Conservation (phyloP, 805 yeast genomes). For the Cyberlindnera amylophila region DNA sequence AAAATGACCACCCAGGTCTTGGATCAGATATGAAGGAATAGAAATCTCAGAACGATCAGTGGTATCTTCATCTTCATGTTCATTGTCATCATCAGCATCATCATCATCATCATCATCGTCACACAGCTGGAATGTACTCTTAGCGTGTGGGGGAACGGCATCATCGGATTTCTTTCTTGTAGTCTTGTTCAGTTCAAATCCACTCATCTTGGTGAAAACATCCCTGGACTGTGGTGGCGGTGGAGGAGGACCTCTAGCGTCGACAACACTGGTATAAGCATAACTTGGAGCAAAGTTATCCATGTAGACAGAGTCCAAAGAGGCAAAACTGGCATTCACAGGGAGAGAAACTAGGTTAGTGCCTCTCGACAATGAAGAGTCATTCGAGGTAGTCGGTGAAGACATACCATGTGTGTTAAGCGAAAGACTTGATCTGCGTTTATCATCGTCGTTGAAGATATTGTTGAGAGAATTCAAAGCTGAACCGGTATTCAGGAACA, state of each 20-base stretch:
- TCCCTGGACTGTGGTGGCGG: neutral
- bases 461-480: conserved; percentile 26
- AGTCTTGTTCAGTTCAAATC: conserved; percentile 18
- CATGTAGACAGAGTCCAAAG: conserved; percentile 65
- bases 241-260: conserved; percentile 17
- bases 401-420: conserved; percentile 4
- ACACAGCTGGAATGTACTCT: conserved; percentile 10
- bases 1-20: conserved; percentile 8
- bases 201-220: conserved; percentile 18
- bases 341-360: conserved; percentile 66
- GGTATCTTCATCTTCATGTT: conserved; percentile 7
- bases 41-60: conserved; percentile 15
- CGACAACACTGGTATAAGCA: conserved; percentile 14
- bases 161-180: conserved; percentile 15
- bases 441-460: conserved; percentile 25
- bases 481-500: conserved; percentile 25
- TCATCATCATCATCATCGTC: conserved; percentile 10
- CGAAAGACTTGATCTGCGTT: conserved; percentile 19
- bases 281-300: conserved; percentile 39
- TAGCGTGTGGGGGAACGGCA: conserved; percentile 22
- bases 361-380: conserved; percentile 35
- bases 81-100: conserved; percentile 9
- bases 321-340: conserved; percentile 71
- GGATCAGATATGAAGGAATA: conserved; percentile 17
- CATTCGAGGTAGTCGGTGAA: conserved; percentile 8